Conservation (phyloP, 2,329 filamentous ascomycete species). For the Fusarium sulawesiense region DNA sequence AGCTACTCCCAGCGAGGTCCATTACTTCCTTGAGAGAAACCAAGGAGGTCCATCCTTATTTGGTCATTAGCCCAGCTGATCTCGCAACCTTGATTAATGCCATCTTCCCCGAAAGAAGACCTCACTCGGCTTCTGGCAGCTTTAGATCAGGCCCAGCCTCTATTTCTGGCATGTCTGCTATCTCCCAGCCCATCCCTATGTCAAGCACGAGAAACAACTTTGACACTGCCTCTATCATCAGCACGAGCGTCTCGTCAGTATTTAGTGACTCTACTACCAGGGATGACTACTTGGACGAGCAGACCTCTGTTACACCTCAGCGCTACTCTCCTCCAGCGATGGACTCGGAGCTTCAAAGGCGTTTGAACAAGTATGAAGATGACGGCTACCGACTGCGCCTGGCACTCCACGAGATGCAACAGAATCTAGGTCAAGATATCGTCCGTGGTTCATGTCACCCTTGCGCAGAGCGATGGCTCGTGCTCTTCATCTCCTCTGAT, state of each 20-base stretch:
- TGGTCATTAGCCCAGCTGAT: slow-evolving; percentile 84
- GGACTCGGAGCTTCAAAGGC: slow-evolving; percentile 58
- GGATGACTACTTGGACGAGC: slow-evolving; percentile 71
- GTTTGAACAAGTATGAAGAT: slow-evolving; percentile 67
- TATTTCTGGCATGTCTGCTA: slow-evolving; percentile 74
- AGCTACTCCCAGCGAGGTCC: slow-evolving; percentile 76
- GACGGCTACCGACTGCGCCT: slow-evolving; percentile 73
- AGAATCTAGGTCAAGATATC: slow-evolving; percentile 71
- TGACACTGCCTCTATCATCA: slow-evolving; percentile 77
- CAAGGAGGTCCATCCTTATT: slow-evolving; percentile 81
- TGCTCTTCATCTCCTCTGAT: slow-evolving; percentile 81
- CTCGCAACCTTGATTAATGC: slow-evolving; percentile 83
- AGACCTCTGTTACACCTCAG: slow-evolving; percentile 60
- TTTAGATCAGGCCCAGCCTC: slow-evolving; percentile 75
- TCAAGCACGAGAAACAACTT: slow-evolving; percentile 65
- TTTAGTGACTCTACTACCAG: slow-evolving; percentile 77
- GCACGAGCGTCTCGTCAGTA: slow-evolving; percentile 77
- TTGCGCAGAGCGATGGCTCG: slow-evolving; percentile 84
- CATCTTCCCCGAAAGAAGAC: slow-evolving; percentile 80
- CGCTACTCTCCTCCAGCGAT: slow-evolving; percentile 66
- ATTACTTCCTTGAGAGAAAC: slow-evolving; percentile 80
- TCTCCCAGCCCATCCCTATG: slow-evolving; percentile 75
- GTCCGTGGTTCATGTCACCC: slow-evolving; percentile 78
- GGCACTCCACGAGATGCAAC: slow-evolving; percentile 77
- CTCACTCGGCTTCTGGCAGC: slow-evolving; percentile 71